phyloP scores from a whole-genome alignment of 2,329 filamentous ascomycete species.

The Aspergillus proliferans region DNA sequence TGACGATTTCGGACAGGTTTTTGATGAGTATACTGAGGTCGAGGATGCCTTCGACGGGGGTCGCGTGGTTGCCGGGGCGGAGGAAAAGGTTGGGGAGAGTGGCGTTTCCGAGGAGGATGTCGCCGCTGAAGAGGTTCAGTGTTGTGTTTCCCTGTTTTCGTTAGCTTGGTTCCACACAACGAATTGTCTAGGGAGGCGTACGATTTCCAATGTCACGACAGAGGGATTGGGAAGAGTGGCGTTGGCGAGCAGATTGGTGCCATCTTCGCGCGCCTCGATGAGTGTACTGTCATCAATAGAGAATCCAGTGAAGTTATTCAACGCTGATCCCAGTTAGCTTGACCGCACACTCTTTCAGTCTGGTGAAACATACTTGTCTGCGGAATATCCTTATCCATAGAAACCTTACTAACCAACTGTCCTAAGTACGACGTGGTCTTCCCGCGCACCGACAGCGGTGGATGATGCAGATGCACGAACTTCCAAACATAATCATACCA shows the following conservation, averaged over 20 bases:
- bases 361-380: slow-evolving; percentile 26
- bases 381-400: slow-evolving; percentile 27
- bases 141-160: slow-evolving; percentile 44
- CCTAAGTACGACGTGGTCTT: slow-evolving; percentile 26
- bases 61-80: slow-evolving; percentile 48
- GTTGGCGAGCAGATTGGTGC: slow-evolving; percentile 49
- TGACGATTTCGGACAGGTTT: slow-evolving; percentile 20
- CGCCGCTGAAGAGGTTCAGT: slow-evolving; percentile 45
- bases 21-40: slow-evolving; percentile 38
- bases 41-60: slow-evolving; percentile 44
- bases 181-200: slow-evolving; percentile 7
- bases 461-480: slow-evolving; percentile 23
- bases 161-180: not conserved
- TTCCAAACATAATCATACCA: slow-evolving; percentile 29
- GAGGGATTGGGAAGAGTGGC: slow-evolving; percentile 54
- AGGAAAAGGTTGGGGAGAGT: slow-evolving; percentile 47
- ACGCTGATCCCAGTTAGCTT: slow-evolving; percentile 30
- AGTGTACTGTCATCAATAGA: slow-evolving; percentile 42
- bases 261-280: slow-evolving; percentile 35
- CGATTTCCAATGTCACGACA: slow-evolving; percentile 48
- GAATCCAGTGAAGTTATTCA: slow-evolving; percentile 49
- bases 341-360: not conserved
- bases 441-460: slow-evolving; percentile 21
- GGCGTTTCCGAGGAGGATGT: slow-evolving; percentile 44
- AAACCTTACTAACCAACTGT: slow-evolving; percentile 27